Evolutionary conservation across 2,329 filamentous ascomycete genomes (phyloP).

Genomic region (Aspergillus sp.): DNA sequence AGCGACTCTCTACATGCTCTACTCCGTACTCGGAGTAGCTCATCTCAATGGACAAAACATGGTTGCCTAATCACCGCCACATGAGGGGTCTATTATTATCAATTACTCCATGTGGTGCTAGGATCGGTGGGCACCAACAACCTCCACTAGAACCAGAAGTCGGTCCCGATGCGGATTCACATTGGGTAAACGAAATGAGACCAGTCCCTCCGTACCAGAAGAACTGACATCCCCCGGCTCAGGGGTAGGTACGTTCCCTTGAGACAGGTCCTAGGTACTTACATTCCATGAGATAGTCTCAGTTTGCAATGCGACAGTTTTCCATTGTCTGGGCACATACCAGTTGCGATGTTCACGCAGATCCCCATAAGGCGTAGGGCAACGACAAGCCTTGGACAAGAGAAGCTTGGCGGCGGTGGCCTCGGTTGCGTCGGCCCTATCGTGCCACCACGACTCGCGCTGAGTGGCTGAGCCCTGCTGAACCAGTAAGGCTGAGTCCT

Average conservation of each 20-base stretch:
- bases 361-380: conserved; percentile 18
- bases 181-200: conserved; percentile 8
- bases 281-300: too few species aligned
- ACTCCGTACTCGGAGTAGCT: not conserved
- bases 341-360: not conserved
- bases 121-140: not conserved
- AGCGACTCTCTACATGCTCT: not conserved
- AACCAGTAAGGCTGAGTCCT: conserved; percentile 2
- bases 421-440: conserved; percentile 5
- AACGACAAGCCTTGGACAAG: conserved; percentile 23
- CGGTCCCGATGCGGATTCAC: not conserved
- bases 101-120: not conserved
- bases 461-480: not conserved
- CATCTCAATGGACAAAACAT: not conserved
- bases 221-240: not conserved
- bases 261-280: too few species aligned
- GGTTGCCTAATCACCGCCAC: conserved; percentile 8
- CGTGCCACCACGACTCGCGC: not conserved
- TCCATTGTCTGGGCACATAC: not conserved
- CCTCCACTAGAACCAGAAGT: not conserved
- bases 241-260: too few species aligned
- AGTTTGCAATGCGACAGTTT: not conserved
- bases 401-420: conserved; percentile 21
- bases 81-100: not conserved
- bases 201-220: not conserved